phyloP scores from a whole-genome alignment of 257 asterid species.

The Scutellaria barbata region DNA sequence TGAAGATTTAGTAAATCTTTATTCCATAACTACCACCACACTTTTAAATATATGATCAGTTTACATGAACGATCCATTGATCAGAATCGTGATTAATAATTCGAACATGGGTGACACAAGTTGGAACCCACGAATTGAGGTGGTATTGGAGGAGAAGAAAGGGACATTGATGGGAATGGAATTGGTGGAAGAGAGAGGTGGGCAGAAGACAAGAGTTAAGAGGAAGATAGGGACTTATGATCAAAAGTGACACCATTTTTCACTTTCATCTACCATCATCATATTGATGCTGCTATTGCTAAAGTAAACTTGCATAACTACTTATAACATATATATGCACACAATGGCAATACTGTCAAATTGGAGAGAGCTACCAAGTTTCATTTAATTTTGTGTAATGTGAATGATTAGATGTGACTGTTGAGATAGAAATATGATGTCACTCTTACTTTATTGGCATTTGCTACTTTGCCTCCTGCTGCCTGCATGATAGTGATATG shows the following conservation, averaged over 20 bases:
- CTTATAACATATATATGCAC: not conserved
- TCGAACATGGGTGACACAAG: not conserved
- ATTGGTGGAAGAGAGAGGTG: conserved; percentile 42
- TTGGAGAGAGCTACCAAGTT: not conserved
- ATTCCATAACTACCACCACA: too few relatives aligned
- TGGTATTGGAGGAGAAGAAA: conserved; percentile 18
- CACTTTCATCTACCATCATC: conserved; percentile 6
- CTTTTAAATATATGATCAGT: too few relatives aligned
- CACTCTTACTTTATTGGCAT: conserved; percentile 47
- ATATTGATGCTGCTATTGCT: not conserved
- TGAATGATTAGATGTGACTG: conserved; percentile 48
- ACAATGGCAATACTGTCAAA: conserved; percentile 10
- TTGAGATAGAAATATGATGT: conserved; percentile 48
- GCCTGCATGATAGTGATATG: conserved; percentile 48
- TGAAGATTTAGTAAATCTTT: too few relatives aligned
- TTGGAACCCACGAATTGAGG: conserved; percentile 33
- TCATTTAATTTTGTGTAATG: not conserved
- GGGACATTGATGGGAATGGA: conserved; percentile 7
- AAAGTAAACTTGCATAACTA: conserved; percentile 10
- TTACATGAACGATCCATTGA: too few relatives aligned
- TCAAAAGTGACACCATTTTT: conserved; percentile 17
- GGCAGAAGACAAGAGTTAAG: conserved; percentile 27
- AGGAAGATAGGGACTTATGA: conserved; percentile 33
- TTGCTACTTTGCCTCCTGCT: conserved; percentile 47
- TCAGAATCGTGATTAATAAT: too few relatives aligned